Evolutionary conservation across 1,284 basidiomycete genomes (phyloP), one percentile per base, ranked within the genome.

Genomic region (Puccinia polysora): DNA sequence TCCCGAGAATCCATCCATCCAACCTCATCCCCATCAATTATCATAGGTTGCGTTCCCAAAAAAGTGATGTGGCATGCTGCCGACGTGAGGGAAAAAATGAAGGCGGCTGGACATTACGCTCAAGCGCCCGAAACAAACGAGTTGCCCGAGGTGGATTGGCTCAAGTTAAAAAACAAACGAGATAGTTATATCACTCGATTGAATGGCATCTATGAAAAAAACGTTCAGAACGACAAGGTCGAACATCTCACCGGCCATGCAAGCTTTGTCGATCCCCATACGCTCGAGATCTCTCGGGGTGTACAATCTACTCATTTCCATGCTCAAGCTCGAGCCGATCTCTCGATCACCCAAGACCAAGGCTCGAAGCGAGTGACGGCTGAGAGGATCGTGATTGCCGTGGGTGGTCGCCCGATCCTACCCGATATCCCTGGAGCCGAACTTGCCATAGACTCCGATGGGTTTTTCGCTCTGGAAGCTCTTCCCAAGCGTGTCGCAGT

Each of bases 51-150:
- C 53, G 67, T 69, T 14, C 67, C 67, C 18, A 69, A 69, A 32
- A 69, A 69, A 89, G 87, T 99, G 74, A 98, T 98, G 96, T 98
- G 96, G 96, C 90, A 98, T 79, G 93, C 95, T 38, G 92, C 96
- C 65, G 95, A 97, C 81, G 82, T 93, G 67, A 86, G 67, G 18
- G 75, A 64, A 63, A 73, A 36, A 53, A 30, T 34, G 71, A 76
- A 28, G 38, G 76, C 74, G 14, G 81, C 81, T 32, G 28, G 20
- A 30, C 67, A 69, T 60, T 69, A 69, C 18, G 40, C 55, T 38
- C 53, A 80, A 78, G 77, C 84, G 65, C 81, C 82, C 59, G 80
- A 83, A 55, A 83, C 18, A 15, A 45, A 18, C 5, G 18, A 85
- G 45, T 77, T 75, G 49, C 84, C 87, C 25, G 65, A 55, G 73